These are phyloP conservation scores for Beauveria sp. DNA, from an alignment of 2,329 filamentous ascomycete species.

Conservation along the genomic window DNA sequence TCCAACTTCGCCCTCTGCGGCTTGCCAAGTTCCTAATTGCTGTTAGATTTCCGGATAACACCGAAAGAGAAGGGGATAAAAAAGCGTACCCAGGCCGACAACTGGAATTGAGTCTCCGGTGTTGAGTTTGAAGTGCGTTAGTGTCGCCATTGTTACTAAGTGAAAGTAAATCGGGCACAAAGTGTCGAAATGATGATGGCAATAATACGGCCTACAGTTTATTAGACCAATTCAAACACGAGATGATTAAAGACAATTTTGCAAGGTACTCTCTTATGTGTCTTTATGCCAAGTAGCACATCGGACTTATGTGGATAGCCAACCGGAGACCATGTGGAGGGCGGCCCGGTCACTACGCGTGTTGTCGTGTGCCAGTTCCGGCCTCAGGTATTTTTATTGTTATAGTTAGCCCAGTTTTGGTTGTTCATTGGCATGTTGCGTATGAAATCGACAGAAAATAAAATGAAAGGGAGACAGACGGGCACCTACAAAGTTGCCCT, in stretches of 20 bases:
- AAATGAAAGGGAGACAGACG: no score
- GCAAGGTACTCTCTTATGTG: not conserved
- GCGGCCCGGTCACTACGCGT: not conserved
- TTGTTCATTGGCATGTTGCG: no score
- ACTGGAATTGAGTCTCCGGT: not conserved
- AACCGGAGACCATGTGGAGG: not conserved
- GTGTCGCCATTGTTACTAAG: not conserved
- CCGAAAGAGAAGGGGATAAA: not conserved
- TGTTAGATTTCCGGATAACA: not conserved
- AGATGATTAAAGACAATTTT: not conserved
- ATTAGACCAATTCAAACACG: no score
- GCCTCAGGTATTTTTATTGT: not conserved
- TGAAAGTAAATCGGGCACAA: not conserved
- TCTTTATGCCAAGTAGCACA: not conserved
- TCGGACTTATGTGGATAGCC: not conserved
- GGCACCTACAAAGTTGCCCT: no score
- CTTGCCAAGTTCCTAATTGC: constrained; percentile 56
- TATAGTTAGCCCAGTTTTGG: no score
- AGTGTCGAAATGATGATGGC: no score
- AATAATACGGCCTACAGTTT: not conserved
- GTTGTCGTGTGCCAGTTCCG: not conserved
- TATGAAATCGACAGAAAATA: no score
- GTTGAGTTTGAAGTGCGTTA: constrained; percentile 1
- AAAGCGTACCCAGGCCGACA: not conserved
- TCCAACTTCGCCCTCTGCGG: constrained; percentile 48